phyloP scores from a whole-genome alignment of 495 filamentous ascomycete genomes.

The Xylaria flabelliformis region DNA sequence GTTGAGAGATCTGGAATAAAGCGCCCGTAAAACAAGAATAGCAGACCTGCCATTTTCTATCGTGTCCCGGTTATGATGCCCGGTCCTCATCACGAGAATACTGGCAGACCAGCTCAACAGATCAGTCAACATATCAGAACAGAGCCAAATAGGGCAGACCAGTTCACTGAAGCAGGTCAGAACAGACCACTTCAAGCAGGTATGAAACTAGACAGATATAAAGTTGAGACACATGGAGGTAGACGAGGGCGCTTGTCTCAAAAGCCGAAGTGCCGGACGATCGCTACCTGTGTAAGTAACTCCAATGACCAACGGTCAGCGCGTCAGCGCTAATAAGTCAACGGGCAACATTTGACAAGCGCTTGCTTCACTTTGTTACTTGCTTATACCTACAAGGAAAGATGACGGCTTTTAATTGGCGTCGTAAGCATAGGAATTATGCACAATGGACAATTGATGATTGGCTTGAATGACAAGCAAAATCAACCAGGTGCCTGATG shows the following conservation, averaged over 20 bases:
- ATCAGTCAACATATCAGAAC: too few relatives aligned
- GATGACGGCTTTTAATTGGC: not conserved
- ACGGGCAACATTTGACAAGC: not conserved
- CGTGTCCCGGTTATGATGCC: not conserved
- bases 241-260: constrained; percentile 6
- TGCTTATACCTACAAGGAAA: not conserved
- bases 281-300: not conserved
- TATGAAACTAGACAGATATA: not conserved
- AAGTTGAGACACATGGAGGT: not conserved
- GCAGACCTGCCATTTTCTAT: not conserved
- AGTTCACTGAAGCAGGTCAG: too few relatives aligned
- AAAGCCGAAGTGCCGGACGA: not conserved
- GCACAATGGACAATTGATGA: not conserved
- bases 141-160: too few relatives aligned
- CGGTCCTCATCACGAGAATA: not conserved
- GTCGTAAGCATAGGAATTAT: not conserved
- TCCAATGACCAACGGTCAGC: not conserved
- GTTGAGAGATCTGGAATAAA: not conserved
- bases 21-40: not conserved
- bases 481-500: not conserved
- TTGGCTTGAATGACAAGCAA: not conserved
- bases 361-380: constrained; percentile 2
- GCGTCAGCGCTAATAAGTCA: too few relatives aligned
- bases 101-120: not conserved
- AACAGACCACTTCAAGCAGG: not conserved